Percentiles rank a stretch among this genome's conserved stretches.
phyloP scores from a whole-genome alignment of 2,329 filamentous ascomycete species.

The Gliomastix tumulicola region DNA sequence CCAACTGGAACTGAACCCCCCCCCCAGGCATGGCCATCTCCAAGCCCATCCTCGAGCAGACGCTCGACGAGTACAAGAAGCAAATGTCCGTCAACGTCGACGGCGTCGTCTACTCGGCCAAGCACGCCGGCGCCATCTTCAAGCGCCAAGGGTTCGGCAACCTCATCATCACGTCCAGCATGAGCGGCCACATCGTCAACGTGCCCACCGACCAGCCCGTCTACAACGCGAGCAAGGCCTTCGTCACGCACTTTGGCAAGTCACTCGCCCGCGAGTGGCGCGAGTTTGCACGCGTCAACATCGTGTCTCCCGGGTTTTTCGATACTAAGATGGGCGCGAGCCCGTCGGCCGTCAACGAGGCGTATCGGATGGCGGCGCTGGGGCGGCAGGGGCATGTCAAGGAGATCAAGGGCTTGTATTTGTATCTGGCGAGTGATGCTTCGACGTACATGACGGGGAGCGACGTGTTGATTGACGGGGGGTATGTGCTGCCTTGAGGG shows the following conservation, averaged over 20 bases:
- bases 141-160: slow-evolving; percentile 32
- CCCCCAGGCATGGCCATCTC: slow-evolving; percentile 37
- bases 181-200: slow-evolving; percentile 43
- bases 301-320: slow-evolving; percentile 40
- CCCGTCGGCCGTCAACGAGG: slow-evolving; percentile 33
- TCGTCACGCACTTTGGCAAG: slow-evolving; percentile 48
- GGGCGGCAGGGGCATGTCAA: slow-evolving; percentile 56
- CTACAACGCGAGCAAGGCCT: slow-evolving; percentile 51
- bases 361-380: slow-evolving; percentile 39
- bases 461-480: slow-evolving; percentile 38
- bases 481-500: slow-evolving; percentile 17
- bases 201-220: slow-evolving; percentile 46
- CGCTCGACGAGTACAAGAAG: slow-evolving; percentile 38
- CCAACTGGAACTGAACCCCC: too few species aligned
- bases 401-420: slow-evolving; percentile 55
- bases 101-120: slow-evolving; percentile 31
- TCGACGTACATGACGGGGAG: slow-evolving; percentile 42
- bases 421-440: slow-evolving; percentile 45
- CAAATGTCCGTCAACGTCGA: slow-evolving; percentile 49
- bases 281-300: slow-evolving; percentile 49
- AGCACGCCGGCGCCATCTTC: slow-evolving; percentile 31
- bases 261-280: slow-evolving; percentile 49
- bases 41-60: slow-evolving; percentile 47
- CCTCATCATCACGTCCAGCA: slow-evolving; percentile 44
- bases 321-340: slow-evolving; percentile 47